Evolutionary conservation across 805 yeast species (phyloP).

Genomic region (Yamadazyma kitorensis): DNA sequence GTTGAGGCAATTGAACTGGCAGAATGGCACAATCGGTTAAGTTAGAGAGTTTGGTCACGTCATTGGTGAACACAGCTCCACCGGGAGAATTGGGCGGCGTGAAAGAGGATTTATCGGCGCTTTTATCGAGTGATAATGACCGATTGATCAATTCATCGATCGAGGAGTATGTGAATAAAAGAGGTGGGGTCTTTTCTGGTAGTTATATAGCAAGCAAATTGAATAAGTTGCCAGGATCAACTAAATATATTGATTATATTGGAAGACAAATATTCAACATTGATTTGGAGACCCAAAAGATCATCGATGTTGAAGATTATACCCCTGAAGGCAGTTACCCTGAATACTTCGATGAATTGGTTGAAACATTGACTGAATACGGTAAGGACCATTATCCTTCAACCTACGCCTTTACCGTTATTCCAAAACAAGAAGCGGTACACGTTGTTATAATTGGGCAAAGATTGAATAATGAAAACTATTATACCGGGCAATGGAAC

Average conservation of each 20-base stretch:
- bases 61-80: conserved; percentile 35
- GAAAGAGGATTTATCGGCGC: conserved; percentile 20
- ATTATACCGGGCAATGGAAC: conserved; percentile 87
- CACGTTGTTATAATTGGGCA: conserved; percentile 65
- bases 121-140: conserved; percentile 17
- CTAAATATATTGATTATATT: conserved; percentile 54
- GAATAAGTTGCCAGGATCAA: conserved; percentile 28
- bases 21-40: no score
- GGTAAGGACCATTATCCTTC: conserved; percentile 68
- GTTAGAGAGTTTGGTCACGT: no score
- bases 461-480: conserved; percentile 70
- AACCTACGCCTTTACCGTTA: conserved; percentile 40
- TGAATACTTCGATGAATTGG: conserved; percentile 25
- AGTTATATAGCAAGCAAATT: conserved; percentile 29
- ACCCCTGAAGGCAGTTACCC: conserved; percentile 25
- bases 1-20: no score
- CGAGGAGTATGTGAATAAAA: conserved; percentile 25
- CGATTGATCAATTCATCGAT: conserved; percentile 25
- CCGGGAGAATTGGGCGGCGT: conserved; percentile 37
- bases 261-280: conserved; percentile 52
- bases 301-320: conserved; percentile 43
- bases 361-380: conserved; percentile 43
- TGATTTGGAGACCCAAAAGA: conserved; percentile 49
- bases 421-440: conserved; percentile 35
- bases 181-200: conserved; percentile 28